Base-by-base conservation (phyloP, 345 rosid genomes). In the Aquilaria yunnanensis region DNA sequence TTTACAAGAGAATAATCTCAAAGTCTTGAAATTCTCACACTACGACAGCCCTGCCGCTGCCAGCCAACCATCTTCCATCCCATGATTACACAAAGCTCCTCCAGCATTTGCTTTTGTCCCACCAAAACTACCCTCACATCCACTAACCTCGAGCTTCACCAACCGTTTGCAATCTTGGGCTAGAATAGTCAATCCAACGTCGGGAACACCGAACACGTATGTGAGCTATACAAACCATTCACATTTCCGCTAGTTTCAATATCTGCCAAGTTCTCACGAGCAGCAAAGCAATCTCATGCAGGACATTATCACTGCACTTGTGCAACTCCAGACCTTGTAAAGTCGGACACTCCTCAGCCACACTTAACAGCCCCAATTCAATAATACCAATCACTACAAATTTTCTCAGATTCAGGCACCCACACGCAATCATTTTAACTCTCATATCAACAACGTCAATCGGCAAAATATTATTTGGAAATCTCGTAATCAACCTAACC, bases 41-140 rank as follows among this genome's bases (percentile, higher is more conserved):
- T 84, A 95, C 1, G 82, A 68, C 54, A 95, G 84, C 13, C 83
- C 99, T 43, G 81, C 23, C 23, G 23, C 23, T 23, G 23, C 86
- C 78, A 91, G 53, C 99, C 99, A 95, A 1, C 99, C 98, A 34
- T 76, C 81, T 56, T 87, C 98, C 99, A 95, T 89, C 74, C 84
- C 74, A 67, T 95, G 98, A 85, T 91, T 89, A 67, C 67, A 75
- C 60, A 95, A 71, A 95, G 74, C 55, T 95, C 98, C 78, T 91
- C 99, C 2, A 91, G 87, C 99, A 95, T 89, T 83, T 6, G 97
- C 99, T 59, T 89, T 95, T 51, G 91, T 80, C 81, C 98, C 99
- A 64, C 87, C 96, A 30, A 82, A 91, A 50, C 98, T 90, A 54
- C 99, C 99, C 67, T 83, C 86, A 45, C 99, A 91, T 37, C 98